Evolutionary conservation across 164 flowering plant species (phyloP), one percentile per base, ranked within the genome.

Genomic region (Litsea cubeba): DNA sequence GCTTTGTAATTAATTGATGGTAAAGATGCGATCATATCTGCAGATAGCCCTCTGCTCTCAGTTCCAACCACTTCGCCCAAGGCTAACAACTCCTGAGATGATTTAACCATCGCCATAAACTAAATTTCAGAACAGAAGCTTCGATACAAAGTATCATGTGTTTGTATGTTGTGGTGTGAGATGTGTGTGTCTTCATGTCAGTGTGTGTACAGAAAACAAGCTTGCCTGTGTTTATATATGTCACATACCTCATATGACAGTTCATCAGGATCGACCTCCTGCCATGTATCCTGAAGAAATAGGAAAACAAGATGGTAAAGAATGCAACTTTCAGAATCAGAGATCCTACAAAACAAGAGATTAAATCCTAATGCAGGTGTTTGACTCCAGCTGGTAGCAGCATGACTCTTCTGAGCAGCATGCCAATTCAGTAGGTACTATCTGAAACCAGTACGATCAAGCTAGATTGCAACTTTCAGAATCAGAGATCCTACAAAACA

Each of bases 221-320:
- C 10, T 6, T 40, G 46, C 11, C 46, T 8, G 10, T 40, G 46
- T 8, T 40, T 40, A 75, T 62, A 75, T 5, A 60, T 2, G 35
- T 46, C 24, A 49, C 28, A 60, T 79, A 94, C 98, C 95, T 94
- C 98, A 78, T 91, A 92, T 54, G 97, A 94, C 68, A 94, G 83
- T 69, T 94, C 97, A 84, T 93, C 98, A 46, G 98, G 97, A 82
- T 94, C 98, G 76, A 91, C 87, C 54, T 89, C 98, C 69, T 90
- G 94, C 95, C 95, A 94, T 17, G 88, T 72, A 80, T 89, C 94
- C 98, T 94, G 85, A 60, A 76, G 73, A 69, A 50, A 74, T 17
- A 54, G 67, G 49, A 75, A 66, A 60, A 40, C 62, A 62, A 68
- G 26, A 74, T 23, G 28, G n/a, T 51, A 30, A 66, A 35, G 32